Evolutionary conservation across 495 filamentous ascomycete species (phyloP).

Genomic region (Podospora pseudopauciseta): DNA sequence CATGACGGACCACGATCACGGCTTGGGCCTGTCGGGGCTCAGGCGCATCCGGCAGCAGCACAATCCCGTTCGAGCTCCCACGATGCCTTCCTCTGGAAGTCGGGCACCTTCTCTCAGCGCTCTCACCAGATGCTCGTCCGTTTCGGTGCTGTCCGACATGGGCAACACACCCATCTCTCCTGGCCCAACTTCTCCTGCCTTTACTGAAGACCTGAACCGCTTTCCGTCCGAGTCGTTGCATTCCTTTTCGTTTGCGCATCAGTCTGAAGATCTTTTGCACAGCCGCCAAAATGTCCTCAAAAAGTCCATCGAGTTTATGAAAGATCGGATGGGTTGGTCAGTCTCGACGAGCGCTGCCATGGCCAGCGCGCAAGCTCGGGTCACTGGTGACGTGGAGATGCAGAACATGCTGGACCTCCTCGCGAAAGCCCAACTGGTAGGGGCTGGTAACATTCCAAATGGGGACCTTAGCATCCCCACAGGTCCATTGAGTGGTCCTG

Average conservation of each 20-base stretch:
- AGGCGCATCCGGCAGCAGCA: slow-evolving; percentile 87
- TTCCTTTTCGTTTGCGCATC: slow-evolving; percentile 97
- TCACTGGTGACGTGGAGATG: slow-evolving; percentile 77
- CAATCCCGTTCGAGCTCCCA: slow-evolving; percentile 59
- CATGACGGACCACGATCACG: slow-evolving; percentile 57
- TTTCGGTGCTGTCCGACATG: slow-evolving; percentile 51
- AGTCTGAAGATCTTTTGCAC: slow-evolving; percentile 86
- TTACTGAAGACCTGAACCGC: slow-evolving; percentile 82
- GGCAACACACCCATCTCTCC: slow-evolving; percentile 47
- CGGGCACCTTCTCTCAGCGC: slow-evolving; percentile 58
- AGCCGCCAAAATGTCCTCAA: slow-evolving; percentile 91
- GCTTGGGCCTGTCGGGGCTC: slow-evolving; percentile 67
- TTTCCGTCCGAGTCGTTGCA: slow-evolving; percentile 96
- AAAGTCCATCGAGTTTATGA: slow-evolving; percentile 95
- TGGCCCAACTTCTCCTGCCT: slow-evolving; percentile 64
- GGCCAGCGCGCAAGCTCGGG: slow-evolving; percentile 74
- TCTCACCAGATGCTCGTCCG: slow-evolving; percentile 59
- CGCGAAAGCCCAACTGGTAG: slow-evolving; percentile 69
- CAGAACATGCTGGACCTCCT: slow-evolving; percentile 90
- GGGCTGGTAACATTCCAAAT: slow-evolving; percentile 49
- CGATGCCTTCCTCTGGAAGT: slow-evolving; percentile 57
- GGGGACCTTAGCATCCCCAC: slow-evolving; percentile 37
- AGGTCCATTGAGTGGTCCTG: slow-evolving; percentile 74
- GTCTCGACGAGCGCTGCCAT: slow-evolving; percentile 49
- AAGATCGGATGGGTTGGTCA: slow-evolving; percentile 83